phyloP scores from a whole-genome alignment of 768 basidiomycete genomes.

The Coprinopsis sp. region DNA sequence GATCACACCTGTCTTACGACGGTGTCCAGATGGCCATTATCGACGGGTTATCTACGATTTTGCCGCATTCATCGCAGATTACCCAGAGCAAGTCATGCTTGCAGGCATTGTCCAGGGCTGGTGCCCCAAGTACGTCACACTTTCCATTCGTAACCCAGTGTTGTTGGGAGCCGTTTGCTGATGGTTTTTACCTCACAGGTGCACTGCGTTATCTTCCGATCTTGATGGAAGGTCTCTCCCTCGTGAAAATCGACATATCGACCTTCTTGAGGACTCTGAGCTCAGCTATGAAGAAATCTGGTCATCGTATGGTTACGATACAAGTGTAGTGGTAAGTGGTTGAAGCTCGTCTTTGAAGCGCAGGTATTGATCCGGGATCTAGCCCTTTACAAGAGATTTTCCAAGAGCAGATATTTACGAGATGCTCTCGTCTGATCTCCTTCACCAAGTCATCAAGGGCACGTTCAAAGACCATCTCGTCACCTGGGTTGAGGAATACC shows the following conservation, averaged over 20 bases:
- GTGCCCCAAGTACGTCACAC: constrained; percentile 21
- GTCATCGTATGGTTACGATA: constrained; percentile 5
- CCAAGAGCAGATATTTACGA: constrained; percentile 31
- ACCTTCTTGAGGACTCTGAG: neutral
- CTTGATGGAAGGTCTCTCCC: neutral
- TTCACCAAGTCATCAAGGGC: constrained; percentile 37
- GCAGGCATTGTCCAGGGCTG: constrained; percentile 21
- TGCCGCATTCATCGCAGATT: constrained; percentile 28
- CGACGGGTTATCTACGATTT: constrained; percentile 19
- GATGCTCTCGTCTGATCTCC: constrained; percentile 24
- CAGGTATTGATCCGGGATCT: neutral
- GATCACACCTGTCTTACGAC: neutral
- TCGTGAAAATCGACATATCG: neutral
- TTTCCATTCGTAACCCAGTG: neutral
- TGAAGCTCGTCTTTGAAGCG: neutral
- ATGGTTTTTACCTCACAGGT: neutral
- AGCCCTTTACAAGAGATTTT: constrained; percentile 29
- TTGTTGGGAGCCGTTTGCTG: neutral
- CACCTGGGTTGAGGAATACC: constrained; percentile 28
- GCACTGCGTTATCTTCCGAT: neutral
- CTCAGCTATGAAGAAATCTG: neutral
- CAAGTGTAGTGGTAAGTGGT: constrained; percentile 1
- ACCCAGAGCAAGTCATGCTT: constrained; percentile 24
- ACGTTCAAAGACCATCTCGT: constrained; percentile 41
- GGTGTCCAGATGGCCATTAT: constrained; percentile 24